Evolutionary conservation across 2,329 filamentous ascomycete species (phyloP).

Genomic region (Claviceps monticola): DNA sequence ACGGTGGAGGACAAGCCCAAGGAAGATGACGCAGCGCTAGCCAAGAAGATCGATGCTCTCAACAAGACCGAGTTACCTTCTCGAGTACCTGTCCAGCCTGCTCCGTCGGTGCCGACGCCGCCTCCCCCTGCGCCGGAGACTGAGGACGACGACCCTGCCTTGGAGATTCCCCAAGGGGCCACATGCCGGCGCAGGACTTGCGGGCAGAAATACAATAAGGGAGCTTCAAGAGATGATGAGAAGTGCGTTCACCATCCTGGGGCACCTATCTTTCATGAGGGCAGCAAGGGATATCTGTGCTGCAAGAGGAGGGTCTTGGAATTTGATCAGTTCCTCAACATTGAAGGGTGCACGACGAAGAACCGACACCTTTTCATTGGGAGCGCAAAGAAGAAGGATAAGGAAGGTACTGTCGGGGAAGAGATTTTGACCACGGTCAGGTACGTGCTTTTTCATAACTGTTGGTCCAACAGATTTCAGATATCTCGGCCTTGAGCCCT

Average conservation of each 20-base stretch:
- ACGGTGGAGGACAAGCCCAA: constrained; percentile 44
- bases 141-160: constrained; percentile 70
- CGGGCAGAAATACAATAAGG: constrained; percentile 48
- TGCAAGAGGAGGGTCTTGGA: constrained; percentile 92
- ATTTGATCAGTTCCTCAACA: constrained; percentile 96
- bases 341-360: constrained; percentile 79
- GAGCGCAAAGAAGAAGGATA: constrained; percentile 51
- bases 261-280: constrained; percentile 88
- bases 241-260: constrained; percentile 82
- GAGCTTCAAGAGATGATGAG: constrained; percentile 50
- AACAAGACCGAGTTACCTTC: constrained; percentile 22
- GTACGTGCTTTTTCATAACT: constrained; percentile 27
- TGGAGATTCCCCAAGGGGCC: constrained; percentile 59
- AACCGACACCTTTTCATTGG: constrained; percentile 73
- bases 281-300: constrained; percentile 94
- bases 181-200: constrained; percentile 71
- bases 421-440: constrained; percentile 68
- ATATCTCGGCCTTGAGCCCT: no score
- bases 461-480: no score
- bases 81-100: constrained; percentile 25
- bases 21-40: constrained; percentile 27
- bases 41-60: constrained; percentile 40
- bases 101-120: constrained; percentile 33
- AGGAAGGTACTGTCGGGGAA: constrained; percentile 38
- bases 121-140: constrained; percentile 58